Evolutionary conservation across 2,329 filamentous ascomycete genomes (phyloP).

Genomic region (Aspergillus sp.): DNA sequence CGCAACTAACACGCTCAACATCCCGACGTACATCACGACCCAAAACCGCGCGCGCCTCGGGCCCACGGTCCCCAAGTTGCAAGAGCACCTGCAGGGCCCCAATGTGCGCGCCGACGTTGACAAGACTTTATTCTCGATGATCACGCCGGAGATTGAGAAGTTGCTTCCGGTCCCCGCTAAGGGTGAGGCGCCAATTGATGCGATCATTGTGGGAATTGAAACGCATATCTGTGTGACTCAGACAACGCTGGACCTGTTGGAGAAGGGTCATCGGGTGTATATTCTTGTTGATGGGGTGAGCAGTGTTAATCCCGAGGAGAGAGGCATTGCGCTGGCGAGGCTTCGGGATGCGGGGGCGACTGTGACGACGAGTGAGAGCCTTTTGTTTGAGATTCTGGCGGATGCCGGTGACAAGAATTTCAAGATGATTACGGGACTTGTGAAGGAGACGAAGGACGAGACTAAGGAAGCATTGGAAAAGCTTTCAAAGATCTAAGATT

Average conservation of each 20-base stretch:
- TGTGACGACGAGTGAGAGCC: constrained; percentile 85
- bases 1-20: constrained; percentile 52
- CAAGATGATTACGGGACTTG: constrained; percentile 68
- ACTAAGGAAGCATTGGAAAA: constrained; percentile 69
- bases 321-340: constrained; percentile 73
- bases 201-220: constrained; percentile 88
- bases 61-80: constrained; percentile 73
- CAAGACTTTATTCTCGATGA: constrained; percentile 91
- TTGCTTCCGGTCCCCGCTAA: constrained; percentile 28
- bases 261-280: constrained; percentile 76
- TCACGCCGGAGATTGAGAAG: constrained; percentile 64
- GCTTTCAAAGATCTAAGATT: constrained; percentile 58
- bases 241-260: constrained; percentile 78
- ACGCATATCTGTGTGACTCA: constrained; percentile 93
- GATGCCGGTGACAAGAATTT: constrained; percentile 74
- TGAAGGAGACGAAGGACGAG: constrained; percentile 72
- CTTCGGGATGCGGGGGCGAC: constrained; percentile 72
- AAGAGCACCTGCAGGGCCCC: constrained; percentile 43
- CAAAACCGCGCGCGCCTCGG: constrained; percentile 79
- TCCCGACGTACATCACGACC: constrained; percentile 83
- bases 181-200: constrained; percentile 49
- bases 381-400: constrained; percentile 84
- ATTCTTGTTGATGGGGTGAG: constrained; percentile 86
- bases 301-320: constrained; percentile 80
- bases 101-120: constrained; percentile 64